Evolutionary conservation across 441 rosid genomes (phyloP), one percentile per base, ranked within the genome.

Genomic region (Hypseocharis bilobata): DNA sequence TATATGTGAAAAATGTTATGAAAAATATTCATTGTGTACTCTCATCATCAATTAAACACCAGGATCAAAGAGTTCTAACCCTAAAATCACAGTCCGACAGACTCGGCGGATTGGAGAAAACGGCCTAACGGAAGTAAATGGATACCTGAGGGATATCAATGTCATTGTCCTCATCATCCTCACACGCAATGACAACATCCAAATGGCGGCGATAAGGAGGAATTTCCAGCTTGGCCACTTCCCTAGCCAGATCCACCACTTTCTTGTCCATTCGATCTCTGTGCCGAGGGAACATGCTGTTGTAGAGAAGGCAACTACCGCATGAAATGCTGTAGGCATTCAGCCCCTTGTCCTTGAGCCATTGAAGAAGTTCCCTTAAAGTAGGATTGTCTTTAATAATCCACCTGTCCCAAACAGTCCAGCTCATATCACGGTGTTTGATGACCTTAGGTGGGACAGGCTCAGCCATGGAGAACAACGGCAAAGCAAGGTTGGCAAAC

Each of bases 391-490:
- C 80, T 72, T 64, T 76, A 4, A 91, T 66, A 29, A 86, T 72
- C 98, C 98, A 91, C 78, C 98, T 78, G 81, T 91, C 96, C 98
- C 98, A 91, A 6, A 87, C 91, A 0, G 96, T 88, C 96, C 98
- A 91, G 67, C 86, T 83, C 98, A 86, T 86, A 72, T 89, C 92
- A 0, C 63, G 74, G 67, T 91, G 98, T 77, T 87, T 86, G 66
- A 89, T 73, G 22, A 87, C 83, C 79, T 89, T 91, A 4, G 95
- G 85, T 0, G 92, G 91, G 29, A 87, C 95, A 0, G 98, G 98
- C 74, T 91, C 96, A 1, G 98, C 94, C 82, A 91, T 91, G 26
- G 96, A 91, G 78, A 91, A 86, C 40, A 89, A 82, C 17, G 98
- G 98, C 64, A 89, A 84, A n/a, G 96, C 96, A 47, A 89, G 72